Percentiles rank a stretch among this genome's conserved stretches.
These are phyloP conservation scores for Aspergillus intermedius DNA, from an alignment of 2,329 filamentous ascomycete species.

Conservation along the genomic window DNA sequence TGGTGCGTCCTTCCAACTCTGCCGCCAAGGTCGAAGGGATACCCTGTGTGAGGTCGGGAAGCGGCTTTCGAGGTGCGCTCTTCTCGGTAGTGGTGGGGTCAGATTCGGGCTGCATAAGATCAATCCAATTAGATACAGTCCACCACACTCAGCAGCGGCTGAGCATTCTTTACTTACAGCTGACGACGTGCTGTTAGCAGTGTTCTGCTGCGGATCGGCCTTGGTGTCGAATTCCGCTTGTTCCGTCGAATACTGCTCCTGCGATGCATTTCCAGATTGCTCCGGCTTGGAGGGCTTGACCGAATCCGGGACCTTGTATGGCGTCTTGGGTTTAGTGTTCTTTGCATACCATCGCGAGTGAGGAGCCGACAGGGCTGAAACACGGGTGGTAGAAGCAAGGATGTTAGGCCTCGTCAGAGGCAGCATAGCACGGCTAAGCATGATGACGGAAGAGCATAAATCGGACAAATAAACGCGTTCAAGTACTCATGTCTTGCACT, in stretches of 20 bases:
- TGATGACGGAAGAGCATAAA: constrained; percentile 16
- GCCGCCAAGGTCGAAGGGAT: constrained; percentile 85
- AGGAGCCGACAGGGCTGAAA: constrained; percentile 26
- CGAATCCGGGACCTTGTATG: constrained; percentile 30
- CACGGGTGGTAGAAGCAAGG: constrained; percentile 29
- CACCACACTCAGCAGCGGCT: neutral
- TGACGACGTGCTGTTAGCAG: constrained; percentile 20
- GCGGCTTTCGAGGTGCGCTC: constrained; percentile 52
- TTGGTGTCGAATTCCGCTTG: constrained; percentile 35
- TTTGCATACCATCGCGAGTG: constrained; percentile 36
- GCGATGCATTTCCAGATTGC: constrained; percentile 19
- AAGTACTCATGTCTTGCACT: constrained; percentile 16
- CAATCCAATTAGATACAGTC: constrained; percentile 7
- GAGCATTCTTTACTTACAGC: constrained; percentile 18
- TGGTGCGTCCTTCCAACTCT: constrained; percentile 53
- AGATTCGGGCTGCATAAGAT: constrained; percentile 27
- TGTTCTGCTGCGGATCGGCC: constrained; percentile 26
- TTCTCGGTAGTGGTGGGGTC: constrained; percentile 27
- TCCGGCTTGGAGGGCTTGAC: constrained; percentile 22
- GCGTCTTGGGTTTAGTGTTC: constrained; percentile 26
- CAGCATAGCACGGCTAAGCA: constrained; percentile 42
- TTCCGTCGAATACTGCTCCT: constrained; percentile 26
- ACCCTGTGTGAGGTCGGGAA: constrained; percentile 88
- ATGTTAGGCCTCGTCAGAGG: constrained; percentile 39
- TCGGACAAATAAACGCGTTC: constrained; percentile 4